A percentile compares a stretch with the other conserved stretches of the same genome.
Evolutionary conservation across 202 grass and related monocot genomes (phyloP).

Genomic region (Zizania palustris): DNA sequence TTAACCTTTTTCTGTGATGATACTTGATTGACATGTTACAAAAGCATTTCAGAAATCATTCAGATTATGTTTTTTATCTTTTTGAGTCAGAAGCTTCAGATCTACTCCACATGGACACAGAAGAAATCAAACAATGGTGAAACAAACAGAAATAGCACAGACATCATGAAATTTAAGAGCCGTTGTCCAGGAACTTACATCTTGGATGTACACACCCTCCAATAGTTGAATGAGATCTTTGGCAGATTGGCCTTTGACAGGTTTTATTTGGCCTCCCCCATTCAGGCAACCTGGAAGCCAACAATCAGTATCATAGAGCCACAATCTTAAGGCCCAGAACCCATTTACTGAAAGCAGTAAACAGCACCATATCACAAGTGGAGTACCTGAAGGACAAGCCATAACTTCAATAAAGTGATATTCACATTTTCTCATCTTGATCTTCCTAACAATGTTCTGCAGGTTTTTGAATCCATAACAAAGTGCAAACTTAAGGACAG

Average conservation of each 20-base stretch:
- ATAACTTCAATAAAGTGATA: slow-evolving; percentile 98
- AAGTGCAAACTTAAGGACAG: slow-evolving; percentile 89
- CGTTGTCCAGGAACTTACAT: slow-evolving; percentile 87
- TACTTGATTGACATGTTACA: not conserved
- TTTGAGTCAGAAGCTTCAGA: not conserved
- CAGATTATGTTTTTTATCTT: not conserved
- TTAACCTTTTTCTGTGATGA: not conserved
- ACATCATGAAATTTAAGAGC: slow-evolving; percentile 18
- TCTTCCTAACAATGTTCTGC: slow-evolving; percentile 90
- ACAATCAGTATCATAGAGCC: slow-evolving; percentile 28
- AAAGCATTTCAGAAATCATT: slow-evolving; percentile 11
- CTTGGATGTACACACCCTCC: slow-evolving; percentile 77
- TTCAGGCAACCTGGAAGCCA: slow-evolving; percentile 73
- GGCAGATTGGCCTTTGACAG: slow-evolving; percentile 67
- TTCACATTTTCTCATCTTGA: slow-evolving; percentile 94
- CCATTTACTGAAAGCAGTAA: not conserved
- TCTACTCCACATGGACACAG: not conserved
- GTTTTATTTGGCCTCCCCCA: slow-evolving; percentile 94
- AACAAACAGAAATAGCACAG: not conserved
- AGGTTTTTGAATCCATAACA: slow-evolving; percentile 98
- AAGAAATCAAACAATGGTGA: not conserved
- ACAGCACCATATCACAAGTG: slow-evolving; percentile 2
- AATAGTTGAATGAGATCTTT: slow-evolving; percentile 83
- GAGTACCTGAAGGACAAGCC: slow-evolving; percentile 97
- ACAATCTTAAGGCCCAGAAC: slow-evolving; percentile 23